Conservation (phyloP, 768 basidiomycete species). For the Daedalea quercina region DNA sequence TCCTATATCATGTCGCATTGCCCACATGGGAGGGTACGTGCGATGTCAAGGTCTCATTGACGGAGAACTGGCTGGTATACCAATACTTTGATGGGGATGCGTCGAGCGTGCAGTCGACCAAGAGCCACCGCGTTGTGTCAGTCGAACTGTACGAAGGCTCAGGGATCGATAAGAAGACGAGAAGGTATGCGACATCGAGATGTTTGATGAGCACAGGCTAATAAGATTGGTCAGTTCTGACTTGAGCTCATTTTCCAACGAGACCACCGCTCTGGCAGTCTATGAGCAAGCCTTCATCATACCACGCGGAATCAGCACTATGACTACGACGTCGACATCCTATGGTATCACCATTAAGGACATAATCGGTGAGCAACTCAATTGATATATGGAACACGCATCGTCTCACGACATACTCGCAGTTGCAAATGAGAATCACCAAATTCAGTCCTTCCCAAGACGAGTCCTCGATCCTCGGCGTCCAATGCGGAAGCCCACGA, state of each 20-base stretch:
- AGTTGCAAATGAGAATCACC: constrained; percentile 76
- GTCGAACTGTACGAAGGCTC: constrained; percentile 88
- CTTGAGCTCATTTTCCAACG: constrained; percentile 46
- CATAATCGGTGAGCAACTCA: constrained; percentile 60
- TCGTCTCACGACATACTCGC: not conserved
- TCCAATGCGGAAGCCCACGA: constrained; percentile 68
- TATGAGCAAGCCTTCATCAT: constrained; percentile 68
- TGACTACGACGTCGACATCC: constrained; percentile 76
- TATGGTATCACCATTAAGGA: constrained; percentile 86
- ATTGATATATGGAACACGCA: not conserved
- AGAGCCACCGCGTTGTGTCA: constrained; percentile 68
- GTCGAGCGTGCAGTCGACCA: constrained; percentile 39
- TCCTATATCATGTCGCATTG: constrained; percentile 61
- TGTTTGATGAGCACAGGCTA: not conserved
- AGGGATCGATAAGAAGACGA: constrained; percentile 57
- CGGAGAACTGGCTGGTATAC: constrained; percentile 93
- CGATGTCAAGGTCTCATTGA: constrained; percentile 60
- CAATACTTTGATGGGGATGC: constrained; percentile 67
- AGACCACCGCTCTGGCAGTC: constrained; percentile 44
- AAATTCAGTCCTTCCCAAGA: constrained; percentile 69
- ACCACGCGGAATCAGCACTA: constrained; percentile 59
- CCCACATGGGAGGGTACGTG: constrained; percentile 41
- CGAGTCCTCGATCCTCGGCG: constrained; percentile 78
- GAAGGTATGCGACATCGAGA: constrained; percentile 46
- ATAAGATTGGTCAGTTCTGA: constrained; percentile 35